phyloP scores from a whole-genome alignment of 257 asterid species.

The Solanum chilense region DNA sequence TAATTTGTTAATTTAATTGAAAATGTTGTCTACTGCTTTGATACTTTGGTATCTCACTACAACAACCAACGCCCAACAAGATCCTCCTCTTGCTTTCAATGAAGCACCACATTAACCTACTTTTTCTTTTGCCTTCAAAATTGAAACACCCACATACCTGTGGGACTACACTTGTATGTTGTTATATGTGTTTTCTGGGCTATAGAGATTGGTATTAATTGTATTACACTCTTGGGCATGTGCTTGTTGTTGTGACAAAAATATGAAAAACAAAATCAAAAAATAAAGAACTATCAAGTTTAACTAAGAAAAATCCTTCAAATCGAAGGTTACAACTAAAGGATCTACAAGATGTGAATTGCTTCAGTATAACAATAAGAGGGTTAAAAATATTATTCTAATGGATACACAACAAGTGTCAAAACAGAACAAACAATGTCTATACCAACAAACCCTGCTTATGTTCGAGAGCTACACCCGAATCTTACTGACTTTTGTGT shows the following conservation, averaged over 20 bases:
- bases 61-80: conserved; percentile 8
- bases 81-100: neutral
- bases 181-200: neutral
- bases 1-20: neutral
- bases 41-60: conserved; percentile 85
- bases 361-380: no score
- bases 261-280: no score
- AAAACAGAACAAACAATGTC: no score
- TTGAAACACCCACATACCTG: neutral
- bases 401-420: no score
- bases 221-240: neutral
- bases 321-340: no score
- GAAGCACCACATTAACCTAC: neutral
- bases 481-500: no score
- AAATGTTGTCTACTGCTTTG: conserved; percentile 81
- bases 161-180: neutral
- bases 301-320: no score
- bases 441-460: no score
- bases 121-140: neutral
- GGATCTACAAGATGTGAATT: no score
- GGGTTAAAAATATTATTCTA: no score
- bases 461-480: no score
- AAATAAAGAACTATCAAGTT: no score
- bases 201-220: neutral
- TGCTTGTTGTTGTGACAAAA: neutral